Evolutionary conservation across 2,329 filamentous ascomycete genomes (phyloP).

Genomic region (Knoxdaviesia proteae): DNA sequence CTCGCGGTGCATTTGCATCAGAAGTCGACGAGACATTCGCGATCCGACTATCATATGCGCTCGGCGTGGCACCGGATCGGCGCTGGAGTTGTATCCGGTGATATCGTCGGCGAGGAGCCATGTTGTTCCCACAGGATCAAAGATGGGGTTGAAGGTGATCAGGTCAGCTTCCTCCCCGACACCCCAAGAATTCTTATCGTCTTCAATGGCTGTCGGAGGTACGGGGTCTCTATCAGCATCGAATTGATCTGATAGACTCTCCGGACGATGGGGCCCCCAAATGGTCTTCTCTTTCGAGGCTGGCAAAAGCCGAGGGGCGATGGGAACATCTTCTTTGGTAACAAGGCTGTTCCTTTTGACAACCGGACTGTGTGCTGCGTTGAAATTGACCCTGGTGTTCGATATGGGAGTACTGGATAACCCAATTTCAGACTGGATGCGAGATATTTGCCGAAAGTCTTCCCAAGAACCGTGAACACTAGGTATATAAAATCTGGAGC

Average conservation of each 20-base stretch:
- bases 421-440: slow-evolving; percentile 54
- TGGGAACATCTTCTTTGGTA: slow-evolving; percentile 11
- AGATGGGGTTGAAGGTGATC: slow-evolving; percentile 80
- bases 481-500: slow-evolving; percentile 57
- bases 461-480: slow-evolving; percentile 59
- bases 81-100: slow-evolving; percentile 53
- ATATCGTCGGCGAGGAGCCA: slow-evolving; percentile 72
- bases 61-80: slow-evolving; percentile 46
- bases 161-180: slow-evolving; percentile 79
- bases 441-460: slow-evolving; percentile 53
- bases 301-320: too few relatives aligned
- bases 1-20: slow-evolving; percentile 78
- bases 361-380: slow-evolving; percentile 1
- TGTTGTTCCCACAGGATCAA: slow-evolving; percentile 68
- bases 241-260: slow-evolving; percentile 48
- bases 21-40: slow-evolving; percentile 58
- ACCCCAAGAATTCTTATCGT: slow-evolving; percentile 71
- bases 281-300: slow-evolving; percentile 34
- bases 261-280: slow-evolving; percentile 66
- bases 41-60: slow-evolving; percentile 78
- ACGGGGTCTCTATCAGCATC: slow-evolving; percentile 50
- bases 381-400: too few relatives aligned
- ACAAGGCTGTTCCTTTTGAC: not conserved
- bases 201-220: slow-evolving; percentile 46
- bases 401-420: slow-evolving; percentile 11